phyloP scores from a whole-genome alignment of 2,329 filamentous ascomycete genomes.

The Penicillium brasilianum region DNA sequence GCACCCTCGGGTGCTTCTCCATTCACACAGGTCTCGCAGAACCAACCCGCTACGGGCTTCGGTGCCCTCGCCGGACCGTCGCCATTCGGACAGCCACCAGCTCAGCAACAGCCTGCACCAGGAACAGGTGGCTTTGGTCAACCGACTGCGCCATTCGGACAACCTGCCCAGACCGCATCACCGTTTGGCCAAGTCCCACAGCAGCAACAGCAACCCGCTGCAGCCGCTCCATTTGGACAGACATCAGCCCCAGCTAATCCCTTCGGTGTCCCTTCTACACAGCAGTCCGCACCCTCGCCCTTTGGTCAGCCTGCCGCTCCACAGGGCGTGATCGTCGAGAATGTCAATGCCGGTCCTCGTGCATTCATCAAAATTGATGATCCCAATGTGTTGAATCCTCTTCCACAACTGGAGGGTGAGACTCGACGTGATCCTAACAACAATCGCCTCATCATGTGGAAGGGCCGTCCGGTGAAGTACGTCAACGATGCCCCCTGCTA shows the following conservation, averaged over 20 bases:
- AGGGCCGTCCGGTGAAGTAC: slow-evolving; percentile 67
- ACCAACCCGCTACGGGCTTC: slow-evolving; percentile 23
- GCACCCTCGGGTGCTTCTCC: slow-evolving; percentile 41
- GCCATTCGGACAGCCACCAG: slow-evolving; percentile 32
- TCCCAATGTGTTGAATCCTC: slow-evolving; percentile 39
- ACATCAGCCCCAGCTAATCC: slow-evolving; percentile 32
- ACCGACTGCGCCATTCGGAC: slow-evolving; percentile 37
- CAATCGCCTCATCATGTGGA: slow-evolving; percentile 61
- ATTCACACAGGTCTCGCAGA: slow-evolving; percentile 52
- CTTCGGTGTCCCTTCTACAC: slow-evolving; percentile 15
- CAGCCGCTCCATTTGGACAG: slow-evolving; percentile 45
- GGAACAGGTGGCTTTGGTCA: slow-evolving; percentile 46
- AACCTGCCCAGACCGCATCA: slow-evolving; percentile 21
- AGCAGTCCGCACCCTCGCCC: slow-evolving; percentile 11
- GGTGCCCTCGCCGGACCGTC: slow-evolving; percentile 14
- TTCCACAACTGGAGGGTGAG: slow-evolving; percentile 45
- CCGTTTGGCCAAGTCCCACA: slow-evolving; percentile 25
- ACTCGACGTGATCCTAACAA: slow-evolving; percentile 42
- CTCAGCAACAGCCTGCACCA: slow-evolving; percentile 30
- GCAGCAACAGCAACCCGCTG: slow-evolving; percentile 8
- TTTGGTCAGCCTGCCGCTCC: slow-evolving; percentile 38
- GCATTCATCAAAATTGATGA: slow-evolving; percentile 36
- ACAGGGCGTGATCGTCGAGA: slow-evolving; percentile 23
- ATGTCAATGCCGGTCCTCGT: slow-evolving; percentile 34
- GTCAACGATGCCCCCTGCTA: slow-evolving; percentile 57